Evolutionary conservation across 345 rosid species (phyloP), one percentile per base, ranked within the genome.

Genomic region (Draba incana): DNA sequence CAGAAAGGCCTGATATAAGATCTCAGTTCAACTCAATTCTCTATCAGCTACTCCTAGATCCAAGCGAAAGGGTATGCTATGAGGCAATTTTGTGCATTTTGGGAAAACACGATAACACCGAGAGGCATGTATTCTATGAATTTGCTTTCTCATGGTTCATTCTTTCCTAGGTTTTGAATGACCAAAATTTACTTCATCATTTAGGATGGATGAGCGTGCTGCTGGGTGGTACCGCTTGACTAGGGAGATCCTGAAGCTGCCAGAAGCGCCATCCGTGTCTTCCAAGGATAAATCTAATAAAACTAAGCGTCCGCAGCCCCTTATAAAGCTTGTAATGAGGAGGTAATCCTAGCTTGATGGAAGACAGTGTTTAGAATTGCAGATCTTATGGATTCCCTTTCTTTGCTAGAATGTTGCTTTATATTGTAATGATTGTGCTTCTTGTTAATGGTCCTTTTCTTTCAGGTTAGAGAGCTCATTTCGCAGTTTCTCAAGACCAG

Each of bases 401-500:
- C 41, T 53, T 67, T 12, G 43, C n/a, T 57, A 49, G 43, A 70
- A 13, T 51, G 69, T 38, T 72, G 45, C 47, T 46, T 57, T 69
- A 27, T 52, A 42, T 57, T 57, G 45, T 57, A 38, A 54, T 62
- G 49, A 28, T 39, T 75, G 58, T 68, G 30, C 61, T 75, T 45
- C 13, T 30, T 55, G 23, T 62, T 4, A 37, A 48, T 51, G 31
- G 33, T 52, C 70, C 44, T 51, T 6, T 52, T 61, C 48, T 41
- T 58, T 71, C 75, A 94, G 99, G 87, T 80, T 94, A 81, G 99
- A 94, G 82, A 91, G 99, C 78, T 92, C 99, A 71, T 91, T 94
- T 35, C 98, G 99, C 65, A 94, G 93, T 84, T 94, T 94, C 85
- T 94, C 99, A 62, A 86, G 99, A 83, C 99, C 99, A 45, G 98